phyloP scores from a whole-genome alignment of 208 protist genomes.

The Leishmania arabica region DNA sequence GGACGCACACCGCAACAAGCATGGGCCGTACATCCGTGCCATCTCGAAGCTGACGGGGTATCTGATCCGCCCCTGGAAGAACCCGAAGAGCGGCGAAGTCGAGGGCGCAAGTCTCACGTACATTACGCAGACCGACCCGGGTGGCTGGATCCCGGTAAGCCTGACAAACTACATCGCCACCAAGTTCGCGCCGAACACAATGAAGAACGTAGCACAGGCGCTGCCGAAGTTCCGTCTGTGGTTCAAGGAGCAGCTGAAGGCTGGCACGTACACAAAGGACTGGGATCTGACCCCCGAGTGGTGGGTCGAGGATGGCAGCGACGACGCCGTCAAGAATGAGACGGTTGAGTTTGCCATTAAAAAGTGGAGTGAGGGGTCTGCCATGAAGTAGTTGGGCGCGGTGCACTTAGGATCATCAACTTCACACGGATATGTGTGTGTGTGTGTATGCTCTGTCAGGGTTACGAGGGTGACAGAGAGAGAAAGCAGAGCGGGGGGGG shows the following conservation, averaged over 20 bases:
- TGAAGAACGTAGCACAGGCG: slow-evolving; percentile 52
- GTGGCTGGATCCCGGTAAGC: slow-evolving; percentile 79
- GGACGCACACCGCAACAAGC: slow-evolving; percentile 44
- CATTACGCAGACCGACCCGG: slow-evolving; percentile 83
- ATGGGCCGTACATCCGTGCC: slow-evolving; percentile 62
- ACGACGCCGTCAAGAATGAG: slow-evolving; percentile 41
- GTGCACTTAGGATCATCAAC: slow-evolving; percentile 1
- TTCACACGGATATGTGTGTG: background rate
- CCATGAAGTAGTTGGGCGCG: slow-evolving; percentile 27
- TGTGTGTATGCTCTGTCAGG: background rate
- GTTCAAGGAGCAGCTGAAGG: slow-evolving; percentile 57
- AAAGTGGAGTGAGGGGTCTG: slow-evolving; percentile 44
- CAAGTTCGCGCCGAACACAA: slow-evolving; percentile 81
- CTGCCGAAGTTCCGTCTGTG: slow-evolving; percentile 56
- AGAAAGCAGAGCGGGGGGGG: background rate
- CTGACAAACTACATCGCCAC: slow-evolving; percentile 82
- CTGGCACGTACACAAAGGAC: slow-evolving; percentile 63
- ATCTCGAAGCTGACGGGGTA: slow-evolving; percentile 87
- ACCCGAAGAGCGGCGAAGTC: slow-evolving; percentile 41
- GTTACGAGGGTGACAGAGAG: background rate
- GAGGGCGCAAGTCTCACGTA: slow-evolving; percentile 74
- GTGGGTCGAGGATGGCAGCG: slow-evolving; percentile 35
- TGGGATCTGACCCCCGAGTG: slow-evolving; percentile 51
- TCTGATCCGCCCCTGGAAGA: slow-evolving; percentile 71
- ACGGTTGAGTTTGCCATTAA: slow-evolving; percentile 57